These are phyloP conservation scores for Ambrosia trifida DNA, from an alignment of 129 eudicot species.

Conservation along the genomic window DNA sequence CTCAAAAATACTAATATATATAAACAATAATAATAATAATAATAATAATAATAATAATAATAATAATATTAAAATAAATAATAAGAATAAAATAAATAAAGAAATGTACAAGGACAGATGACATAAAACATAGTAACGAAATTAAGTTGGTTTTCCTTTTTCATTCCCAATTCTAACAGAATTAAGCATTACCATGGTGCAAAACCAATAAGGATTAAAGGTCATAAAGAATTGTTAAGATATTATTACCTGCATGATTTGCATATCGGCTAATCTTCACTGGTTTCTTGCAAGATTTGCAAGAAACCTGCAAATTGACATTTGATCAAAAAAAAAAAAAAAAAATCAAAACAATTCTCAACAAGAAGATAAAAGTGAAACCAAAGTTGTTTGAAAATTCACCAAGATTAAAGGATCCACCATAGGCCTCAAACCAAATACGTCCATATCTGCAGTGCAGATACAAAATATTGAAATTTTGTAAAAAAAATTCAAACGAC, in stretches of 20 bases:
- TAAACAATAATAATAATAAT: too few species aligned
- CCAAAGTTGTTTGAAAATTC: conserved; percentile 33
- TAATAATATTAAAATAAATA: too few species aligned
- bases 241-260: conserved; percentile 67
- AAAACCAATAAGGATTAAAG: too few species aligned
- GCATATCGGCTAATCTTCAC: conserved; percentile 75
- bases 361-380: neutral
- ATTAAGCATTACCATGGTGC: conserved; percentile 1
- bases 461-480: conserved; percentile 17
- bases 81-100: too few species aligned
- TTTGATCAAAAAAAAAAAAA: conserved; percentile 19
- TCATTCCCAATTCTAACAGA: neutral
- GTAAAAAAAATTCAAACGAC: neutral
- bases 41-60: too few species aligned
- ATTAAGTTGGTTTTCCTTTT: neutral
- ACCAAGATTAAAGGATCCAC: conserved; percentile 79
- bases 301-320: conserved; percentile 61
- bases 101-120: too few species aligned
- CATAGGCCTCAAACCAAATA: conserved; percentile 84
- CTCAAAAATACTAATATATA: too few species aligned
- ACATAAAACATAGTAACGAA: too few species aligned
- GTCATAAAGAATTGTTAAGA: neutral
- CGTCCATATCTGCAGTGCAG: conserved; percentile 73
- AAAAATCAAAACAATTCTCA: conserved; percentile 13
- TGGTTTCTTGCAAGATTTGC: conserved; percentile 88